Base-by-base conservation (phyloP, 2,329 filamentous ascomycete genomes). In the Penicillium paneum region DNA sequence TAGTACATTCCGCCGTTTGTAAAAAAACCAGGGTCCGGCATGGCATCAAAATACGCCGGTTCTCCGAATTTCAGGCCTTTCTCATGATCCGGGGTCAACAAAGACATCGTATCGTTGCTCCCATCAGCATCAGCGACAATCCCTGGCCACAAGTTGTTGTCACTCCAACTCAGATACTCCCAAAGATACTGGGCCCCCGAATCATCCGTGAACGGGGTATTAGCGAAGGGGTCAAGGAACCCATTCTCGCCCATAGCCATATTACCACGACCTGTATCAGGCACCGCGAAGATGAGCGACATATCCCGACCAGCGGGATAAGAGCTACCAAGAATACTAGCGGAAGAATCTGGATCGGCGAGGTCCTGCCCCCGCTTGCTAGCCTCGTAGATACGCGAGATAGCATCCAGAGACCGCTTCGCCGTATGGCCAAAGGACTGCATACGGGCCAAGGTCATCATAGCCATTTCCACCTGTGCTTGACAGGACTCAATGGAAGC, bases 361-460 rank as follows among this genome's bases (percentile, higher is more conserved):
- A 63, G 52, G 17, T 57, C 57, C 17, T 64, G 61, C 17, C 64
- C 62, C 7, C 71, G 64, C 55, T 73, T 73, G 53, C 71, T 73
- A 12, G 83, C 83, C 62, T 87, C 84, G 65, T 86, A 85, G 73
- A 88, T 84, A 60, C 82, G 79, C 62, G 77, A 80, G 24, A 88
- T 79, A 4, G 86, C 84, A 68, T 87, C 84, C 41, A 84, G 76
- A 49, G 83, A 85, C 53, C 84, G 78, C 58, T 81, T 79, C 0
- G 84, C 85, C 2, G 84, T 83, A 29, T 86, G 76, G 3, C 83
- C 86, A 82, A 83, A 87, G 64, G 83, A 80, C 57, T 84, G 79
- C 79, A 88, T 83, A 5, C 79, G 80, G 36, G 65, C 66, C 10
- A 76, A 63, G 0, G 65, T 65, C 17, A 66, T 60, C 59, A 76